phyloP scores from a whole-genome alignment of 2,329 filamentous ascomycete genomes.

The Mariannaea sp. region DNA sequence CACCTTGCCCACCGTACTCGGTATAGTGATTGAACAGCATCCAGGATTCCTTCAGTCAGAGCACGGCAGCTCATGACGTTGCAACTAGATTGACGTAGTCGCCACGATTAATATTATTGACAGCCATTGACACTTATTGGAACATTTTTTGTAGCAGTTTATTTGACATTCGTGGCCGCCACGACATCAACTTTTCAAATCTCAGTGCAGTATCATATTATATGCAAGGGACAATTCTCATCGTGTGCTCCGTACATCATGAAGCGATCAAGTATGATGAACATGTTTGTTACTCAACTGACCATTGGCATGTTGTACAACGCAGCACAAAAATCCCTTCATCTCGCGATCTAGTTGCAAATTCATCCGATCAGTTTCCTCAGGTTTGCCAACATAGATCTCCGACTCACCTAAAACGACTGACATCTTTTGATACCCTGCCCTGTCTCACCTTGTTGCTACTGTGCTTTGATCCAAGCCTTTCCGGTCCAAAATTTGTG shows the following conservation, averaged over 20 bases:
- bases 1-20: no score
- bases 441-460: constrained; percentile 29
- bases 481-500: constrained; percentile 22
- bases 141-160: not conserved
- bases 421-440: constrained; percentile 2
- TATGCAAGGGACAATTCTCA: not conserved
- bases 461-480: constrained; percentile 13
- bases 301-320: not conserved
- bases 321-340: not conserved
- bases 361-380: constrained; percentile 7
- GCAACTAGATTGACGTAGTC: no score
- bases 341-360: not conserved
- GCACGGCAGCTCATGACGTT: no score
- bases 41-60: no score
- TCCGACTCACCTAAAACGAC: constrained; percentile 13
- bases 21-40: no score
- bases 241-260: not conserved
- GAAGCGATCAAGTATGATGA: no score
- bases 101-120: no score
- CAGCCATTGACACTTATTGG: no score
- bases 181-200: not conserved
- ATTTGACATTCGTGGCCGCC: not conserved
- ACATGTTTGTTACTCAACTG: not conserved
- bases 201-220: constrained; percentile 11
- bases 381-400: constrained; percentile 1